Percentiles rank a stretch among this genome's conserved stretches.
These are phyloP conservation scores for Saccharomyces hybrid DNA, from an alignment of 1,139 yeast species.

Conservation along the genomic window DNA sequence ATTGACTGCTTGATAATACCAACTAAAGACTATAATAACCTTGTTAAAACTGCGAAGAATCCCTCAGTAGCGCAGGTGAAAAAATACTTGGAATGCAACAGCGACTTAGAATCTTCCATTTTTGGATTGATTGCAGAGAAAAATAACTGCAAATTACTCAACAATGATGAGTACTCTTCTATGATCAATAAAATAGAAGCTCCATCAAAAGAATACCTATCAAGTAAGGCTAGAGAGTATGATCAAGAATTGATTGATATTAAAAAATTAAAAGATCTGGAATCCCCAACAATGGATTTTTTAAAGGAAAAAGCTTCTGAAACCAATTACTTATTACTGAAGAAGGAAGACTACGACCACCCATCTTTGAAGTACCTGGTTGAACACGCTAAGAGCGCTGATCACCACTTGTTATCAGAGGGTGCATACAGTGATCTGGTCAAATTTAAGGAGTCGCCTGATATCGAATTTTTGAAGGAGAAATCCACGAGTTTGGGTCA, in stretches of 20 bases:
- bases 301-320: slow-evolving; percentile 9
- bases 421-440: slow-evolving; percentile 15
- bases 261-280: slow-evolving; percentile 1
- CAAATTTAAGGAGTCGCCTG: slow-evolving; percentile 9
- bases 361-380: slow-evolving; percentile 14
- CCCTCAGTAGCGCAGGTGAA: background rate
- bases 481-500: slow-evolving; percentile 25
- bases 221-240: background rate
- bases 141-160: background rate
- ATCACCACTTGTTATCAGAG: slow-evolving; percentile 3
- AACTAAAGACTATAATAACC: slow-evolving; percentile 2
- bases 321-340: slow-evolving; percentile 3
- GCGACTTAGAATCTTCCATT: background rate
- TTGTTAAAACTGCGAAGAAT: background rate
- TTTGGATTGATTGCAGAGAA: background rate
- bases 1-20: slow-evolving; percentile 4
- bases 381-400: slow-evolving; percentile 3
- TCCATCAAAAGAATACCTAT: slow-evolving; percentile 7
- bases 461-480: slow-evolving; percentile 20
- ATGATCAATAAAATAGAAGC: slow-evolving; percentile 2
- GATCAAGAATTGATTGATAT: background rate
- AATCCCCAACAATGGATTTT: slow-evolving; percentile 12
- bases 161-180: slow-evolving; percentile 12
- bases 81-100: background rate
- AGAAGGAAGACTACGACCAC: background rate